Conservation (phyloP, 306 rosid genomes). For the Pyrus pyrifolia region DNA sequence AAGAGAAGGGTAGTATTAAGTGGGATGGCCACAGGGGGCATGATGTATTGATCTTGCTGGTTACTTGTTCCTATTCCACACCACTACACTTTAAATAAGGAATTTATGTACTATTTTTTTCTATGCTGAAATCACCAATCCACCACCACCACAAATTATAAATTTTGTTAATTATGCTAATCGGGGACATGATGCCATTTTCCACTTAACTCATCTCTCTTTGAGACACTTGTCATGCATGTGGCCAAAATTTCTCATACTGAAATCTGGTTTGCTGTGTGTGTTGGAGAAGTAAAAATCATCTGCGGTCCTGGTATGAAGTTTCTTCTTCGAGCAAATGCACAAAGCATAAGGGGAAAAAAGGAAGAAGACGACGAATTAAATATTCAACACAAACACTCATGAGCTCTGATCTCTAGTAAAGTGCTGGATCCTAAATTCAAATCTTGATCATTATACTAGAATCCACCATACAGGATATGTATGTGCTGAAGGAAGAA, state of each 20-base stretch:
- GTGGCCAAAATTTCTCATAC: too few species aligned
- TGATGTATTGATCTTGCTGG: not conserved
- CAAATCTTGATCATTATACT: not conserved
- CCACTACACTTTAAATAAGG: slow-evolving; percentile 20
- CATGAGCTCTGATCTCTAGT: not conserved
- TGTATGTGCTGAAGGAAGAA: not conserved
- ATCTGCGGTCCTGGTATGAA: not conserved
- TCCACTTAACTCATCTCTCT: slow-evolving; percentile 36
- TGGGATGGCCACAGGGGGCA: slow-evolving; percentile 36
- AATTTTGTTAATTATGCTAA: slow-evolving; percentile 26
- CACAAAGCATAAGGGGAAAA: too few species aligned
- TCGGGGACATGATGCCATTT: slow-evolving; percentile 32
- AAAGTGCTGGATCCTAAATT: not conserved
- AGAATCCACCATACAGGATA: not conserved
- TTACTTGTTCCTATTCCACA: not conserved
- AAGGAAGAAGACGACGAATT: too few species aligned
- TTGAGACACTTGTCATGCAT: slow-evolving; percentile 20
- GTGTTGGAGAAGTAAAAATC: not conserved
- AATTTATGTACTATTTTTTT: slow-evolving; percentile 5
- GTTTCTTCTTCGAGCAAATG: not conserved
- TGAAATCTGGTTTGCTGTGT: not conserved
- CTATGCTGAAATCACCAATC: slow-evolving; percentile 20
- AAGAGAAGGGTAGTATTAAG: slow-evolving; percentile 13
- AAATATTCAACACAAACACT: not conserved
- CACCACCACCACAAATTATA: slow-evolving; percentile 21